Percentiles rank a stretch among this genome's conserved stretches.
phyloP scores from a whole-genome alignment of 108 stramenopile genomes.

The Parietichytrium sp. region DNA sequence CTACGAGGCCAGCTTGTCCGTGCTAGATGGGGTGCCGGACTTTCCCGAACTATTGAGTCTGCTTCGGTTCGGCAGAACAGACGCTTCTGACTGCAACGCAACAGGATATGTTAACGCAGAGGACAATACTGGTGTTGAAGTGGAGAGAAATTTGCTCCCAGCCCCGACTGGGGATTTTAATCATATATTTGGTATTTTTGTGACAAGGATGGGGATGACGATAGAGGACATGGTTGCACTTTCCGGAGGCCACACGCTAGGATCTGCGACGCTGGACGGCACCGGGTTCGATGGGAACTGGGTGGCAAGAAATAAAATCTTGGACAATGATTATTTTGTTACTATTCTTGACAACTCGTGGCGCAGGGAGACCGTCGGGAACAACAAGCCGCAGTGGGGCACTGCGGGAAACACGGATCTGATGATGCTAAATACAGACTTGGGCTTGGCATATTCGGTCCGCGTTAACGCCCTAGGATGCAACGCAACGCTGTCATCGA shows the following conservation, averaged over 20 bases:
- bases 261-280: neutral
- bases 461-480: neutral
- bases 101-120: neutral
- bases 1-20: neutral
- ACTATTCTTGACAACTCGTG: slow-evolving; percentile 4
- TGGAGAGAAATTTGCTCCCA: neutral
- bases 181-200: slow-evolving; percentile 33
- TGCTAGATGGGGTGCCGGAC: neutral
- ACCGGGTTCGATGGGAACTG: neutral
- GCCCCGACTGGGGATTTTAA: neutral
- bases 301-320: slow-evolving; percentile 1
- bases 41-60: no score
- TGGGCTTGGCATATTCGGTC: neutral
- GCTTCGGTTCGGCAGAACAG: neutral
- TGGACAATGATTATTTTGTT: slow-evolving; percentile 12
- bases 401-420: neutral
- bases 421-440: slow-evolving; percentile 28
- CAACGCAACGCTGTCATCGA: neutral
- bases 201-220: neutral
- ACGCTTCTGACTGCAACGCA: neutral
- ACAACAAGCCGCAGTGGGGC: neutral
- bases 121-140: no score
- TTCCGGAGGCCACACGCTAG: neutral
- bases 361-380: neutral
- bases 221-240: slow-evolving; percentile 3